Percentiles rank a stretch among this genome's conserved stretches.
Evolutionary conservation across 2,329 filamentous ascomycete species (phyloP).

Genomic region (Monosporascus sp.): DNA sequence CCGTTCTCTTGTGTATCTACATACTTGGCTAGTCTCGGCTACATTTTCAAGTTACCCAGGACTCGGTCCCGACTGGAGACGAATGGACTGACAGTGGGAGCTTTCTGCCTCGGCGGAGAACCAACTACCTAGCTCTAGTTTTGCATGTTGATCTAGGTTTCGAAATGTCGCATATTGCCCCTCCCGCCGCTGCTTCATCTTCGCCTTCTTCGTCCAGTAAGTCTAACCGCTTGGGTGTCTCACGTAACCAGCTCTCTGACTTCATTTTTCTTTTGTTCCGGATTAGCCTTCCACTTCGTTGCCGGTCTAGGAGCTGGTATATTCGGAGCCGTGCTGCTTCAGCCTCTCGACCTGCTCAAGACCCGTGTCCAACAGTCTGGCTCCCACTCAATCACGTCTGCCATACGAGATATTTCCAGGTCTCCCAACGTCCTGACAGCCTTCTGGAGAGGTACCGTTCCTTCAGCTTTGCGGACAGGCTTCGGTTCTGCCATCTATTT

Average conservation of each 20-base stretch:
- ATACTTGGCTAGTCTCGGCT: too few relatives aligned
- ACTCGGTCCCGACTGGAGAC: neutral
- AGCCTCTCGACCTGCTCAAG: constrained; percentile 94
- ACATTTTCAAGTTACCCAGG: too few relatives aligned
- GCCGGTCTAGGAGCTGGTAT: constrained; percentile 86
- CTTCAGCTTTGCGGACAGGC: constrained; percentile 88
- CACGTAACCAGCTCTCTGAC: neutral
- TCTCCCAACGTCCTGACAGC: constrained; percentile 59
- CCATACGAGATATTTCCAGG: constrained; percentile 64
- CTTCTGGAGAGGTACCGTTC: constrained; percentile 89
- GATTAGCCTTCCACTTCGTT: constrained; percentile 73
- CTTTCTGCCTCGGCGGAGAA: constrained; percentile 12
- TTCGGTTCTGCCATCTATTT: constrained; percentile 94
- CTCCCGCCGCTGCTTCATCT: constrained; percentile 12
- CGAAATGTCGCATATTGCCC: constrained; percentile 18
- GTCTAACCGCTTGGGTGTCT: neutral
- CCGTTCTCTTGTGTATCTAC: too few relatives aligned
- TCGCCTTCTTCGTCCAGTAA: constrained; percentile 13
- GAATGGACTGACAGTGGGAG: constrained; percentile 14
- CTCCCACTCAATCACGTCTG: constrained; percentile 60
- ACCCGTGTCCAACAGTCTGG: constrained; percentile 89
- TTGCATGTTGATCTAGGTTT: neutral
- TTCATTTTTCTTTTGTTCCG: neutral
- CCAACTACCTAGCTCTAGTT: neutral
- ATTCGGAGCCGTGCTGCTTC: constrained; percentile 81